Evolutionary conservation across 208 protist species (phyloP).

Genomic region (Leptomonas seymouri): DNA sequence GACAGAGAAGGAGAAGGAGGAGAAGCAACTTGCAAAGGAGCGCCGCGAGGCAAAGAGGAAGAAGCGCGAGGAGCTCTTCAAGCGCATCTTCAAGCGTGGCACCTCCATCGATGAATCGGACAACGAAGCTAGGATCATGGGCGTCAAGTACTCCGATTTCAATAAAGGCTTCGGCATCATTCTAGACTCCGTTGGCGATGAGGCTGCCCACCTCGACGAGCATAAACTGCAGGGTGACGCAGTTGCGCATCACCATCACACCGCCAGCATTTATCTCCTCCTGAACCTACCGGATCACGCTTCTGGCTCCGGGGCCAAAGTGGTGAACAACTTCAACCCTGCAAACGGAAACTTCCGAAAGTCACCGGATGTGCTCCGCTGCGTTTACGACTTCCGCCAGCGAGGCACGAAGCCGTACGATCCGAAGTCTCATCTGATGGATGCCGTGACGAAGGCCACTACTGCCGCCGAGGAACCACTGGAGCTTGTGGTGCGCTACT

Average conservation of each 20-base stretch:
- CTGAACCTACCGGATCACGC: constrained; percentile 71
- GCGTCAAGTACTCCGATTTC: constrained; percentile 82
- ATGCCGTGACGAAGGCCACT: constrained; percentile 27
- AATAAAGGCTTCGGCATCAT: constrained; percentile 68
- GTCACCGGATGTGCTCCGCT: constrained; percentile 51
- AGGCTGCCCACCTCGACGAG: constrained; percentile 33
- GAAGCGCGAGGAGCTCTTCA: constrained; percentile 68
- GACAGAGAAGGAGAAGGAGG: constrained; percentile 45
- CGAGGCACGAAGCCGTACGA: constrained; percentile 39
- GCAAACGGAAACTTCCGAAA: constrained; percentile 45
- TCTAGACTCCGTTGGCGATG: constrained; percentile 71
- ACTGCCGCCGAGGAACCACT: constrained; percentile 65
- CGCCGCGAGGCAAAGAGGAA: constrained; percentile 38
- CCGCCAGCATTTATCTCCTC: constrained; percentile 56
- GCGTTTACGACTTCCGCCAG: constrained; percentile 77
- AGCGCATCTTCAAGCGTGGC: constrained; percentile 66
- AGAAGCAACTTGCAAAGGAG: constrained; percentile 25
- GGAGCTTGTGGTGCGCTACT: constrained; percentile 79
- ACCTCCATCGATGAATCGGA: constrained; percentile 63
- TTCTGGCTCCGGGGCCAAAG: constrained; percentile 19
- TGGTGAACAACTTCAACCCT: constrained; percentile 73
- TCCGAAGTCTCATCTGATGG: constrained; percentile 20
- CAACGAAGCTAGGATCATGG: constrained; percentile 65
- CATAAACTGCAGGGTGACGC: constrained; percentile 34
- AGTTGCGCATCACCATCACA: constrained; percentile 49